These are phyloP conservation scores for Pulveroboletus sp. DNA, from an alignment of 768 basidiomycete genomes.

Conservation along the genomic window DNA sequence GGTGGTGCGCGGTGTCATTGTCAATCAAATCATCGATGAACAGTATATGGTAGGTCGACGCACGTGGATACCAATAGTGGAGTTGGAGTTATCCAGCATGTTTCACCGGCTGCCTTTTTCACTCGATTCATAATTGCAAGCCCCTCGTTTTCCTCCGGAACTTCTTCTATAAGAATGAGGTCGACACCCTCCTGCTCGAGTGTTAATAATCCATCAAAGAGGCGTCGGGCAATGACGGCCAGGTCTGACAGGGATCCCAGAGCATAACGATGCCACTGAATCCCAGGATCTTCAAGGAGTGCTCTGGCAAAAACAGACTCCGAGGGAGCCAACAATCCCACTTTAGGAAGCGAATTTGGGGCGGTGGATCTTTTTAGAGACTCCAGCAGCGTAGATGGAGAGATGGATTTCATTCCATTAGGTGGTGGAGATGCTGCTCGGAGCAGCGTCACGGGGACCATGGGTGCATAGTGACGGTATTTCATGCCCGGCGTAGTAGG, in stretches of 20 bases:
- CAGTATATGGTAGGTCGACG: background rate
- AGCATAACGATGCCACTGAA: constrained; percentile 54
- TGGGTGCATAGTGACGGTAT: constrained; percentile 94
- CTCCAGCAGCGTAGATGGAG: constrained; percentile 37
- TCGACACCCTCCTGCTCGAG: constrained; percentile 76
- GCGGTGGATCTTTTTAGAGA: constrained; percentile 33
- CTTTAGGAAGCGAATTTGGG: constrained; percentile 28
- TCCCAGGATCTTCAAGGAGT: constrained; percentile 28
- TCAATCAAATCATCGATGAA: background rate
- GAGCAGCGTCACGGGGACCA: constrained; percentile 78
- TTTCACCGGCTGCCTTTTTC: constrained; percentile 78
- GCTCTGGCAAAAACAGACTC: constrained; percentile 42
- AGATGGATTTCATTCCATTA: constrained; percentile 25
- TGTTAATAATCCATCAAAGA: constrained; percentile 84
- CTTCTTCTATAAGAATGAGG: constrained; percentile 80
- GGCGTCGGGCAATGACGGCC: constrained; percentile 64
- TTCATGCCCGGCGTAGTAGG: constrained; percentile 99
- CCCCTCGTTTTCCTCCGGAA: constrained; percentile 76
- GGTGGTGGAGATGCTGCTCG: constrained; percentile 47
- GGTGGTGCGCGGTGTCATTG: background rate
- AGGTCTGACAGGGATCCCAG: constrained; percentile 53
- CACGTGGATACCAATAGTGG: constrained; percentile 16
- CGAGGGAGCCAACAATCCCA: constrained; percentile 66
- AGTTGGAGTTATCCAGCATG: constrained; percentile 25
- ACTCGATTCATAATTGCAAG: constrained; percentile 94